These are phyloP conservation scores for Picea abies DNA, from an alignment of 83 land plant species.

Conservation along the genomic window DNA sequence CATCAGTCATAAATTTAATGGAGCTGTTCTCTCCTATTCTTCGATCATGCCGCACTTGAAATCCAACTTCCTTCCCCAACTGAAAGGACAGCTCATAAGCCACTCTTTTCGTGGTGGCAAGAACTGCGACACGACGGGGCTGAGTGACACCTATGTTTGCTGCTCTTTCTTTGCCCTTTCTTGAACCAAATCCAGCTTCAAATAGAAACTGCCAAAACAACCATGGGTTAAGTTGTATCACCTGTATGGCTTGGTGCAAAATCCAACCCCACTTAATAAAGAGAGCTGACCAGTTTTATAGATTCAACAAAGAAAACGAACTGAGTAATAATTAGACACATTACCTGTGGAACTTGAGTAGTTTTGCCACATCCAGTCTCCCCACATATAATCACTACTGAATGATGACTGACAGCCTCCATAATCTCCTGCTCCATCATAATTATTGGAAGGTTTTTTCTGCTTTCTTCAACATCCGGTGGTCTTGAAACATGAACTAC, in stretches of 20 bases:
- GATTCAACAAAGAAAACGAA: background rate
- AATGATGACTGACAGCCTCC: constrained; percentile 86
- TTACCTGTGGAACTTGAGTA: constrained; percentile 99
- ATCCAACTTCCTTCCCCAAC: constrained; percentile 96
- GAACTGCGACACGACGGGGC: constrained; percentile 98
- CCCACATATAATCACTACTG: constrained; percentile 87
- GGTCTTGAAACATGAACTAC: constrained; percentile 80
- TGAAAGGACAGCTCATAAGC: constrained; percentile 82
- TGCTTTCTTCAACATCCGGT: constrained; percentile 61
- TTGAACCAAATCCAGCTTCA: constrained; percentile 98
- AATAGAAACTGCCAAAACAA: constrained; percentile 73
- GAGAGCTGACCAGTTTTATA: background rate
- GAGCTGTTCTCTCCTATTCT: constrained; percentile 71
- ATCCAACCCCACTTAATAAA: constrained; percentile 2
- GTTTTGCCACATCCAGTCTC: constrained; percentile 99
- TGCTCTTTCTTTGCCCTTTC: constrained; percentile 26
- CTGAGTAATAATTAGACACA: background rate
- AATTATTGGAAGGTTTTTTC: constrained; percentile 85
- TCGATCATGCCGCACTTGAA: constrained; percentile 97
- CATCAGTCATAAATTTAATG: constrained; percentile 99
- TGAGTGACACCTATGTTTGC: constrained; percentile 96
- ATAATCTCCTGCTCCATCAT: constrained; percentile 99
- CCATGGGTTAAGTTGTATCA: background rate
- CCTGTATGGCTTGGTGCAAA: background rate
- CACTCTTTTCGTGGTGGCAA: constrained; percentile 93